phyloP scores from a whole-genome alignment of 257 asterid genomes.

The Prunella vulgaris region DNA sequence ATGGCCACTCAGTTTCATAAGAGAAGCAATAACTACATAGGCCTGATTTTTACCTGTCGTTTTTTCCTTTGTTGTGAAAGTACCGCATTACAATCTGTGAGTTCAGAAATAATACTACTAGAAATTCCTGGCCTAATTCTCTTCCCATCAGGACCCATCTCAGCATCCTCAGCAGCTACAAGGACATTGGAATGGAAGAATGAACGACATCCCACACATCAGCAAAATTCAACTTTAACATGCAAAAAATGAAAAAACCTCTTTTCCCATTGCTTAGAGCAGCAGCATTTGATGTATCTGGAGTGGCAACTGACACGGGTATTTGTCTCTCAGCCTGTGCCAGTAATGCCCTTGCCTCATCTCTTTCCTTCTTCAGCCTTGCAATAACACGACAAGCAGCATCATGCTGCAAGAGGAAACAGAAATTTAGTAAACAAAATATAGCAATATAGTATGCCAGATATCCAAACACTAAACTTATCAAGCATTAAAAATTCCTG shows the following conservation, averaged over 20 bases:
- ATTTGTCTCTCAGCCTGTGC: slow-evolving; percentile 87
- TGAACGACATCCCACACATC: slow-evolving; percentile 16
- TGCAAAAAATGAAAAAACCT: slow-evolving; percentile 43
- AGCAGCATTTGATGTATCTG: slow-evolving; percentile 38
- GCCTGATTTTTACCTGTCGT: slow-evolving; percentile 62
- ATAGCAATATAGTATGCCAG: not conserved
- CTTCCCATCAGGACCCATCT: slow-evolving; percentile 71
- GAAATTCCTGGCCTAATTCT: slow-evolving; percentile 80
- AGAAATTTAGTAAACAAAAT: slow-evolving; percentile 15
- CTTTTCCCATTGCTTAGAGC: slow-evolving; percentile 87
- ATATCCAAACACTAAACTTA: not conserved
- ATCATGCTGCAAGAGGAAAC: slow-evolving; percentile 66
- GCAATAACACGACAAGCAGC: slow-evolving; percentile 99
- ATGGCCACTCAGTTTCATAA: not conserved
- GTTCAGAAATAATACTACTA: slow-evolving; percentile 65
- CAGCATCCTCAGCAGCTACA: slow-evolving; percentile 76
- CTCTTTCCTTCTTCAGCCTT: slow-evolving; percentile 94
- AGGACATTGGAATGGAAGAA: slow-evolving; percentile 19
- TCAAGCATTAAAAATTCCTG: not conserved
- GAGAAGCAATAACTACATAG: slow-evolving; percentile 10
- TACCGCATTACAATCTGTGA: slow-evolving; percentile 73
- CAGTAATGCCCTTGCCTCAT: slow-evolving; percentile 79
- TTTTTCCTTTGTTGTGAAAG: slow-evolving; percentile 92
- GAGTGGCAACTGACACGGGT: slow-evolving; percentile 47
- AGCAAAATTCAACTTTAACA: not conserved